A percentile compares a stretch with the other conserved stretches of the same genome.
Conservation (phyloP, 805 yeast species). For the Teunomyces tritomae region DNA sequence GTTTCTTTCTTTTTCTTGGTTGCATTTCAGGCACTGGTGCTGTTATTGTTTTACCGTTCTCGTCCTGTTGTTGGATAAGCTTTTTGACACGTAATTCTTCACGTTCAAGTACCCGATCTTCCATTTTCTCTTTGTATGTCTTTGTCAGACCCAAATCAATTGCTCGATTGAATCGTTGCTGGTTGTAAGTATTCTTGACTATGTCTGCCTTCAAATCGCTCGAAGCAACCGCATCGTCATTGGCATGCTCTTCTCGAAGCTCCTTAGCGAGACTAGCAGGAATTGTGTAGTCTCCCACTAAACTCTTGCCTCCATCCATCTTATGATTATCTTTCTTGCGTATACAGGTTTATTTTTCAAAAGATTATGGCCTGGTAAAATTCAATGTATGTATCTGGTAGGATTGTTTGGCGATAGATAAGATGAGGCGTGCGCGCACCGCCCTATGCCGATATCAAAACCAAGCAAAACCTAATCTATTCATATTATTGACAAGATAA, state of each 20-base stretch:
- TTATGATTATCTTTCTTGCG: not conserved
- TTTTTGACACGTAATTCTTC: conserved; percentile 29
- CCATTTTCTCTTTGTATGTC: conserved; percentile 44
- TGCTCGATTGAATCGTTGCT: conserved; percentile 25
- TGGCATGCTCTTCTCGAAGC: conserved; percentile 20
- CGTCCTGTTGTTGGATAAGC: conserved; percentile 18
- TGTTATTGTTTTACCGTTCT: conserved; percentile 6
- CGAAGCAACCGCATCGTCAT: conserved; percentile 13
- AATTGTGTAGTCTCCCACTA: conserved; percentile 31
- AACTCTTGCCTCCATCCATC: conserved; percentile 8
- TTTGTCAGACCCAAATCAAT: conserved; percentile 18
- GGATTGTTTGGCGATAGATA: not conserved
- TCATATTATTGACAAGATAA: conserved; percentile 7
- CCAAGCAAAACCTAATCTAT: not conserved
- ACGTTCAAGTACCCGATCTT: conserved; percentile 38
- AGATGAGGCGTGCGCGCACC: conserved; percentile 3
- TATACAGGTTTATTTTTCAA: conserved; percentile 1
- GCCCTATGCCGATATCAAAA: not conserved
- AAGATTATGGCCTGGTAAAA: not conserved
- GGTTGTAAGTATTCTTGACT: conserved; percentile 26
- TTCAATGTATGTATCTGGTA: not conserved
- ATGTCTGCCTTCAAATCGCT: conserved; percentile 16
- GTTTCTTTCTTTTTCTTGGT: conserved; percentile 26
- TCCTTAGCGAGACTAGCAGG: conserved; percentile 27
- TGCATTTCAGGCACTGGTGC: not conserved